Evolutionary conservation across 1,284 basidiomycete genomes (phyloP), one percentile per base, ranked within the genome.

Genomic region (Fomitiporia mediterranea): DNA sequence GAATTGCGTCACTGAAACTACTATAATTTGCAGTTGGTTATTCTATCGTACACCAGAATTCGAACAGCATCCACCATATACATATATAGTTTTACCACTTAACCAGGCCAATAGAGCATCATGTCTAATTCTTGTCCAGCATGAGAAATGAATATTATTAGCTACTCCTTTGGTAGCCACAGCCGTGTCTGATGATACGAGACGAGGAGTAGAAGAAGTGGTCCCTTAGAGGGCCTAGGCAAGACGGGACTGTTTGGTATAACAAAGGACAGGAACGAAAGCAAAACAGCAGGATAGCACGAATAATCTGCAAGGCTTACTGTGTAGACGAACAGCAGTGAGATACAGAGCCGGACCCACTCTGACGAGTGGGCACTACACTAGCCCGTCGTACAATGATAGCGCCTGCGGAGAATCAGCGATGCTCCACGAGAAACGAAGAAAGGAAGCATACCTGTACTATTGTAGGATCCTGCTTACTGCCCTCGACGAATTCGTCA

Each of bases 381-480:
- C 77, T 39, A 79, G 67, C 23, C 77, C 77, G 56, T 79, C 77
- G 63, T 79, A 79, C 21, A 79, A 67, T 35, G 74, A 76, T 48
- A 79, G 66, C 19, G 77, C 76, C 74, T 77, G 38, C 23, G 27
- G 52, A 27, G 34, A 42, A 13, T 53, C 51, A 42, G 19, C 35
- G 25, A 35, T 13, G 37, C 21, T 39, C n/a, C 13, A 4, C 42
- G 8, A 9, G 30, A 58, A 27, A 40, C 9, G 27, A 28, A 54
- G 25, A 21, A 32, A 25, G 4, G 21, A 7, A 27, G 68, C 80
- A 59, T 60, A 89, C 94, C 84, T 97, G 93, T 21, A 98, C 94
- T 69, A 98, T 98, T 21, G 95, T 98, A 35, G 95, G 95, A 72
- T 98, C 94, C 72, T 95, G 92, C 73, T 97, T 98, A 70, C 89